These are phyloP conservation scores for Wickerhamomyces hampshirensis DNA, from an alignment of 805 yeast species.

Conservation along the genomic window DNA sequence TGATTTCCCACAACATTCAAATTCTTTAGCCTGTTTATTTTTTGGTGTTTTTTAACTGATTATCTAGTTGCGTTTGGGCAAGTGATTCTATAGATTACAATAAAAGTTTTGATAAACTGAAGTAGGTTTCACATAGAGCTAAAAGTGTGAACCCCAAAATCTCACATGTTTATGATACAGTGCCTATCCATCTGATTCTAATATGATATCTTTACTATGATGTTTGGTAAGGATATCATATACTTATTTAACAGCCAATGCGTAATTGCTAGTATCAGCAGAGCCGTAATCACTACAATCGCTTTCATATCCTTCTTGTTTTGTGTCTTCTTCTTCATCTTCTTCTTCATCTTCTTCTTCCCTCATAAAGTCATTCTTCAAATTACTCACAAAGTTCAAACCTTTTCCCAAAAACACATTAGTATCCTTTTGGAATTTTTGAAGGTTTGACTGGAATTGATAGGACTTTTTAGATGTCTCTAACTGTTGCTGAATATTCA, in stretches of 20 bases:
- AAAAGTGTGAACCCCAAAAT: no score
- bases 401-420: slow-evolving; percentile 19
- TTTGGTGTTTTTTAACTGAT: no score
- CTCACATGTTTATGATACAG: no score
- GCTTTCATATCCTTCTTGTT: slow-evolving; percentile 7
- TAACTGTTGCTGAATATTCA: slow-evolving; percentile 8
- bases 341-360: slow-evolving; percentile 27
- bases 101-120: no score
- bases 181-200: no score
- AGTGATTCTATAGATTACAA: no score
- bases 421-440: slow-evolving; percentile 22
- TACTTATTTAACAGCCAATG: slow-evolving; percentile 20
- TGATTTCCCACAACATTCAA: no score
- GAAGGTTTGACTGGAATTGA: slow-evolving; percentile 11
- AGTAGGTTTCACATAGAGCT: no score
- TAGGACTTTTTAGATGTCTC: slow-evolving; percentile 1
- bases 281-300: slow-evolving; percentile 19
- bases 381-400: slow-evolving; percentile 14
- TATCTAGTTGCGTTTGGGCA: no score
- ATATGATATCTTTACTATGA: no score
- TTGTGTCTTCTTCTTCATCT: slow-evolving; percentile 18
- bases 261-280: slow-evolving; percentile 25
- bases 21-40: no score
- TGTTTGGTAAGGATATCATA: no score
- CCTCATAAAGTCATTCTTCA: slow-evolving; percentile 28